Base-by-base conservation (phyloP, 2,329 filamentous ascomycete species). In the Aspergillus neotritici region DNA sequence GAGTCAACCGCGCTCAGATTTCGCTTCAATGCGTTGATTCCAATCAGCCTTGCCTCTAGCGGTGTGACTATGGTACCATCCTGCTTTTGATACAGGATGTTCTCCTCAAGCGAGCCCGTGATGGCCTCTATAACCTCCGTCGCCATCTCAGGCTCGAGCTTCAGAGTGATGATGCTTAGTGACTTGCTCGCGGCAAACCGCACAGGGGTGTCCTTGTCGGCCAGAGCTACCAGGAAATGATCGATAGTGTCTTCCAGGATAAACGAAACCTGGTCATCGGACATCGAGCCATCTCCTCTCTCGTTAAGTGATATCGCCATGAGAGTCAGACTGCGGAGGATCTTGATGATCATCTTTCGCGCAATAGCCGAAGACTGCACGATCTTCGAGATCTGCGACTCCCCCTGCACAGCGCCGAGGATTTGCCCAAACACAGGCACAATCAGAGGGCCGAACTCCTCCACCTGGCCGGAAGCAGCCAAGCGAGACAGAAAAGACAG, bases 131-230 rank as follows among this genome's bases (percentile, higher is more conserved):
- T 83, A 9, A 98, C 84, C 58, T 97, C 86, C 1, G 79, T 77
- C 1, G 87, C 88, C 84, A 96, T 89, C 15, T 84, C 84, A 0
- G 79, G 67, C 34, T 89, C 81, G 6, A 98, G 69, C 52, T 86
- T 90, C 39, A 94, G 71, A 0, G 90, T 84, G 52, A 97, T 82
- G 41, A 94, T 78, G 64, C 89, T 94, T 34, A 97, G 77, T 4
- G 89, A 86, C 68, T 98, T 98, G 64, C 89, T 95, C 14, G 91
- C 87, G 28, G 91, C 86, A 55, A 95, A 80, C 31, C 93, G 78
- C 10, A 98, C 90, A 0, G 89, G 88, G 0, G 90, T 96, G 57
- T 97, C 90, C 47, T 87, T 86, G 63, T 98, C 93, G 2, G 82
- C 82, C 1, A 97, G 72, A 10, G 78, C 77, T 47, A 87, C 83